A percentile compares a stretch with the other conserved stretches of the same genome.
These are phyloP conservation scores for Scutellaria minor DNA, from an alignment of 257 asterid genomes.

Conservation along the genomic window DNA sequence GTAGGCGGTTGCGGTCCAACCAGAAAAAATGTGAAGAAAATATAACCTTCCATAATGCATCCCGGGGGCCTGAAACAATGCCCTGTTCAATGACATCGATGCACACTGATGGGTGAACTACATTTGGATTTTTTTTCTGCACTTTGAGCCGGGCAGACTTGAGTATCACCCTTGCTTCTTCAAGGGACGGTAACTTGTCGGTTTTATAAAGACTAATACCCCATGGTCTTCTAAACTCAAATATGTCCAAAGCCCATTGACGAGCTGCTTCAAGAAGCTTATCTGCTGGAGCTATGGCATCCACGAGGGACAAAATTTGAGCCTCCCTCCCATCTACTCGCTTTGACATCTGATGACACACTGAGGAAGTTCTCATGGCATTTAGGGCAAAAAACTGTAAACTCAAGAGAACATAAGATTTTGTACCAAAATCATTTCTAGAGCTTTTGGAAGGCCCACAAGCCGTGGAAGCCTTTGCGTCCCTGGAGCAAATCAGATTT, in stretches of 20 bases:
- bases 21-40: constrained; percentile 1
- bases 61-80: constrained; percentile 51
- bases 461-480: constrained; percentile 73
- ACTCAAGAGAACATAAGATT: background rate
- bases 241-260: constrained; percentile 63
- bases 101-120: constrained; percentile 51
- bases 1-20: constrained; percentile 9
- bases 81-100: constrained; percentile 64
- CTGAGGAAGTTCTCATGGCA: constrained; percentile 24
- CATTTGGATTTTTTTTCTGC: constrained; percentile 49
- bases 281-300: constrained; percentile 55
- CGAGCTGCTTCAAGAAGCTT: constrained; percentile 56
- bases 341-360: constrained; percentile 55
- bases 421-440: constrained; percentile 61
- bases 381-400: constrained; percentile 16
- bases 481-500: constrained; percentile 41
- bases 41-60: constrained; percentile 56
- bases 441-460: constrained; percentile 62
- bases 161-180: constrained; percentile 53
- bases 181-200: constrained; percentile 54
- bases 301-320: constrained; percentile 52
- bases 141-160: constrained; percentile 47
- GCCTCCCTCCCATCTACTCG: constrained; percentile 60
- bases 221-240: constrained; percentile 50
- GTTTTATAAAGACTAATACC: constrained; percentile 53